Base-by-base conservation (phyloP, 2,329 filamentous ascomycete genomes). In the Ceratocystiopsis sp. region DNA sequence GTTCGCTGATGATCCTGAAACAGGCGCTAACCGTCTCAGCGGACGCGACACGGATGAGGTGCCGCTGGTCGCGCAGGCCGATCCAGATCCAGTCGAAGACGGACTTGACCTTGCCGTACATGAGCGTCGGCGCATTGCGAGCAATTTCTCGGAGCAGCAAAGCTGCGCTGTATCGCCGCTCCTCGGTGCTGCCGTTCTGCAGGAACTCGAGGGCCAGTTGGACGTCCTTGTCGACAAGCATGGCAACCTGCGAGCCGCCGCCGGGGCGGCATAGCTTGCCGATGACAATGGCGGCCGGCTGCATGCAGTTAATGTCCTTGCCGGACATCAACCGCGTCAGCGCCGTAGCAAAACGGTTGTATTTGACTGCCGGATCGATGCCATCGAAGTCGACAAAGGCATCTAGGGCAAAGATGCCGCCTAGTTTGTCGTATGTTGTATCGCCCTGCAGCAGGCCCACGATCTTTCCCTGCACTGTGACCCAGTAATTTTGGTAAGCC, bases 1-100 rank as follows among this genome's bases (percentile, higher is more conserved):
- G 78, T 53, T 93, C 84, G 42, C 86, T 79, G 49, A 98, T 91
- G 51, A 98, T 96, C 56, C 87, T 81, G 62, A 98, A 93, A 60
- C 87, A 95, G 49, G 89, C 85, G 52, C 85, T 91, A 50, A 96
- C 84, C 2, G 89, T 86, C 57, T 96, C 85, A 16, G 85, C 86
- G 7, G 91, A 87, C 1, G 86, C 91, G 52, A 86, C 84, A 42
- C 91, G 77, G 51, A 98, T 98, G 41, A 95, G 75, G 39, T 93
- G 82, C 57, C 93, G 86, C 35, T 76, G 77, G 56, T 98, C 91
- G 47, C 89, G 75, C 45, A 98, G 69, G 25, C 87, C 89, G 42
- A 93, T 82, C 91, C 91, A 96, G 49, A 98, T 85, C 58, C 93
- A 80, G 53, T 95, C 86, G 55, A 98, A 86, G 41, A 98, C 84